A percentile compares a stretch with the other conserved stretches of the same genome.
Conservation (phyloP, 176 grass and related monocot species). For the Pharus latifolius region DNA sequence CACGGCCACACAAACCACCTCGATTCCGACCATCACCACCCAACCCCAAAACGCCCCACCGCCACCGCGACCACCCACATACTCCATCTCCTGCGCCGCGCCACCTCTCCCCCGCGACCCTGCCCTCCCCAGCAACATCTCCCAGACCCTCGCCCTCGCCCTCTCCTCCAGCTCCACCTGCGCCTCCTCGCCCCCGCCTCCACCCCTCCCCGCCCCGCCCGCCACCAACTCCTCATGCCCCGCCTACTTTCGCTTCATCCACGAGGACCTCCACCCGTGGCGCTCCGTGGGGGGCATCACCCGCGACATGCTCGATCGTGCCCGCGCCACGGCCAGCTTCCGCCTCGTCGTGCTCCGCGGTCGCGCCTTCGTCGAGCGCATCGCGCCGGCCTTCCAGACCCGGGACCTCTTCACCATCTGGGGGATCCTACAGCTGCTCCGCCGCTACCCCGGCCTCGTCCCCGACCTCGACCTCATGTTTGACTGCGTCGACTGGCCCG, state of each 20-base stretch:
- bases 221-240: conserved; percentile 42
- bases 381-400: conserved; percentile 51
- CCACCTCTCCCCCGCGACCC: conserved; percentile 31
- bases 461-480: conserved; percentile 96
- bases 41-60: no score
- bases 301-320: conserved; percentile 45
- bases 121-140: conserved; percentile 32
- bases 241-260: conserved; percentile 74
- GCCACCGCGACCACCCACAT: conserved; percentile 5
- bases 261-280: conserved; percentile 87
- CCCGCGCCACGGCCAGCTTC: conserved; percentile 50
- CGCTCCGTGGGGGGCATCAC: conserved; percentile 52
- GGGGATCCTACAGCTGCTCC: conserved; percentile 87
- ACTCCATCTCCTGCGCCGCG: conserved; percentile 33
- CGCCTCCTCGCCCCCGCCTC: neutral
- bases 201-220: neutral
- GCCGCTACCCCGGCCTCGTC: conserved; percentile 55
- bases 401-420: conserved; percentile 78
- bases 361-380: conserved; percentile 52
- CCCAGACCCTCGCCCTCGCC: conserved; percentile 32
- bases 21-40: conserved; percentile 14
- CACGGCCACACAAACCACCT: conserved; percentile 9
- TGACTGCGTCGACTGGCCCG: conserved; percentile 56
- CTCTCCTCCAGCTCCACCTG: conserved; percentile 10
- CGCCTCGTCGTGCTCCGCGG: conserved; percentile 46